Percentiles rank a stretch among this genome's conserved stretches.
phyloP scores from a whole-genome alignment of 164 flowering plant species.

The Stephania cephalantha region DNA sequence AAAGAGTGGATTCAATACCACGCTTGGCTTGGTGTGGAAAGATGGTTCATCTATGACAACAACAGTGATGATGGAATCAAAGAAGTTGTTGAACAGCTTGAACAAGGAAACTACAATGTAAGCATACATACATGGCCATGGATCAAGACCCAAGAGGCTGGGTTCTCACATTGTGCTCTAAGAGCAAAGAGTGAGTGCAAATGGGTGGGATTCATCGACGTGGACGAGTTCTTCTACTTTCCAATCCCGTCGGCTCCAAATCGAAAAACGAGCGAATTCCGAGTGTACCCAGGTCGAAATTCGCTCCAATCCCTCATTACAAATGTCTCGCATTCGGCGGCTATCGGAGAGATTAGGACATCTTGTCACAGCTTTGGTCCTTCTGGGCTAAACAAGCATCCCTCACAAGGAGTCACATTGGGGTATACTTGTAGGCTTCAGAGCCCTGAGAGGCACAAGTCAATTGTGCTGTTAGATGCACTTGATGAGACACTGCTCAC shows the following conservation, averaged over 20 bases:
- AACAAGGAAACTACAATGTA: conserved; percentile 43
- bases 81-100: conserved; percentile 47
- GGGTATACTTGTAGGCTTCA: conserved; percentile 86
- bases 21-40: conserved; percentile 73
- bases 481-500: conserved; percentile 54
- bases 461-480: conserved; percentile 59
- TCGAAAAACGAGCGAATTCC: background rate
- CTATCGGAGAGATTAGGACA: conserved; percentile 69
- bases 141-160: conserved; percentile 92
- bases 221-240: conserved; percentile 82
- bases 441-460: conserved; percentile 80
- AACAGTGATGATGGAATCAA: conserved; percentile 66
- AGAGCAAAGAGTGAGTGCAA: conserved; percentile 55
- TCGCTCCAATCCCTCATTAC: conserved; percentile 41
- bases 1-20: conserved; percentile 78
- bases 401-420: conserved; percentile 55
- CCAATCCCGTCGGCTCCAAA: conserved; percentile 25
- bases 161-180: conserved; percentile 80
- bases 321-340: conserved; percentile 33
- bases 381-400: conserved; percentile 54
- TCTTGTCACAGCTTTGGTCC: conserved; percentile 87
- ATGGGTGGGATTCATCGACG: conserved; percentile 85
- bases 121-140: conserved; percentile 79
- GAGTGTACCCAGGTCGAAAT: conserved; percentile 29
- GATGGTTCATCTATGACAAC: conserved; percentile 86